Evolutionary conservation across 163 green algal species (phyloP).

Genomic region (Botryococcus braunii): DNA sequence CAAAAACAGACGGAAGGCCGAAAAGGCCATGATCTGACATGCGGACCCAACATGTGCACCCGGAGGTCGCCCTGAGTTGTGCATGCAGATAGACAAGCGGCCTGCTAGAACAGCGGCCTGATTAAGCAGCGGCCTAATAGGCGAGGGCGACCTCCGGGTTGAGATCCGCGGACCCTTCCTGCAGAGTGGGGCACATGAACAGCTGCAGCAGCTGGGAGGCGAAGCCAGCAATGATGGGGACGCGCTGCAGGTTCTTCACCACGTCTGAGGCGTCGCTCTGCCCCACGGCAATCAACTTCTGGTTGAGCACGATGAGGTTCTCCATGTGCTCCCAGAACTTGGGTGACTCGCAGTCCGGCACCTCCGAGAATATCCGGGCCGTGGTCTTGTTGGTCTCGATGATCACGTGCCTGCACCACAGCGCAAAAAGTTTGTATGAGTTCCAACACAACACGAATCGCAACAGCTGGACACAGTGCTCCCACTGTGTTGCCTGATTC

Average conservation of each 20-base stretch:
- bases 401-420: slow-evolving; percentile 78
- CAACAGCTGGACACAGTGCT: too few relatives aligned
- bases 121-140: too few relatives aligned
- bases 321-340: slow-evolving; percentile 44
- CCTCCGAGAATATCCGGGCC: slow-evolving; percentile 86
- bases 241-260: slow-evolving; percentile 51
- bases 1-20: too few relatives aligned
- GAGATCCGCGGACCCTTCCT: slow-evolving; percentile 19
- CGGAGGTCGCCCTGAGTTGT: too few relatives aligned
- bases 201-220: slow-evolving; percentile 41
- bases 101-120: too few relatives aligned
- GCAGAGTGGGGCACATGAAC: slow-evolving; percentile 25
- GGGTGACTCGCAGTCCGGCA: slow-evolving; percentile 39
- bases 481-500: too few relatives aligned
- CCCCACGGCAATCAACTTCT: slow-evolving; percentile 51
- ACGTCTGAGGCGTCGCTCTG: slow-evolving; percentile 36
- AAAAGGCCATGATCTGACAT: too few relatives aligned
- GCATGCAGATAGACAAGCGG: too few relatives aligned
- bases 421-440: too few relatives aligned
- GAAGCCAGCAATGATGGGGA: slow-evolving; percentile 55
- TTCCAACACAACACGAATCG: too few relatives aligned
- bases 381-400: slow-evolving; percentile 98
- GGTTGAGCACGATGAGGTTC: slow-evolving; percentile 20
- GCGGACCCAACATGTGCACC: too few relatives aligned
- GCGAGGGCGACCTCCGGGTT: slow-evolving; percentile 15